These are phyloP conservation scores for Colletotrichum sublineola DNA, from an alignment of 2,329 filamentous ascomycete genomes.

Conservation along the genomic window DNA sequence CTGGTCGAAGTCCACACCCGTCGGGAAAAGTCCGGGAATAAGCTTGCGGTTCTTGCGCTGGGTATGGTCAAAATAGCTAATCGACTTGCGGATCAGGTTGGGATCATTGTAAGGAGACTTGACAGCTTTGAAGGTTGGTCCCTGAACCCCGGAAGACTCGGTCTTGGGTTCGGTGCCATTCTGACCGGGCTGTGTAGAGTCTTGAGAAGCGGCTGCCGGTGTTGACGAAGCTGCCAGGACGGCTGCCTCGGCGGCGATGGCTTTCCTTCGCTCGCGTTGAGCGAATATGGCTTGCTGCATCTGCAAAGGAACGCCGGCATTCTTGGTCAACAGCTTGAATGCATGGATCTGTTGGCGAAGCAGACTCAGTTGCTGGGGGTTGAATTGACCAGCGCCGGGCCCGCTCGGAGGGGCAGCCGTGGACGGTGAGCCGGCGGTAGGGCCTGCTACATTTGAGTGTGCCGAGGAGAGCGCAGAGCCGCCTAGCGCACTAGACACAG, in stretches of 20 bases:
- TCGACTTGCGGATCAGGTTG: conserved; percentile 64
- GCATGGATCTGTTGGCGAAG: conserved; percentile 90
- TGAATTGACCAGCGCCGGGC: conserved; percentile 67
- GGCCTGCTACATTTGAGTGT: conserved; percentile 45
- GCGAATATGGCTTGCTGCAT: conserved; percentile 88
- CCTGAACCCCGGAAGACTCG: conserved; percentile 53
- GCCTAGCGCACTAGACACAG: conserved; percentile 52
- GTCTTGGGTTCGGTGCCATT: conserved; percentile 55
- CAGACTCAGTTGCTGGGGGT: conserved; percentile 81
- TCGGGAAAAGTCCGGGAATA: conserved; percentile 89
- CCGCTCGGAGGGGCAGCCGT: conserved; percentile 47
- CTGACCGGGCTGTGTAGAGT: conserved; percentile 49
- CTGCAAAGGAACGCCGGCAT: conserved; percentile 81
- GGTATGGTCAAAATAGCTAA: conserved; percentile 85
- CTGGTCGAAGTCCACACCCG: conserved; percentile 89
- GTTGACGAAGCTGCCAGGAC: conserved; percentile 54
- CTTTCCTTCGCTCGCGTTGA: conserved; percentile 75
- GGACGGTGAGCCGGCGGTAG: conserved; percentile 46
- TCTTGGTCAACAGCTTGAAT: conserved; percentile 91
- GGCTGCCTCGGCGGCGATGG: conserved; percentile 63
- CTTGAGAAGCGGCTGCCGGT: conserved; percentile 45
- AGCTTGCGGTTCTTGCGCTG: conserved; percentile 81
- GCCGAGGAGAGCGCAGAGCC: conserved; percentile 54
- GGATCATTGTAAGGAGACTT: conserved; percentile 77
- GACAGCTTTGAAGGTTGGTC: conserved; percentile 76